A percentile compares a stretch with the other conserved stretches of the same genome.
These are phyloP conservation scores for Tricholoma matsutake DNA, from an alignment of 768 basidiomycete genomes.

Conservation along the genomic window DNA sequence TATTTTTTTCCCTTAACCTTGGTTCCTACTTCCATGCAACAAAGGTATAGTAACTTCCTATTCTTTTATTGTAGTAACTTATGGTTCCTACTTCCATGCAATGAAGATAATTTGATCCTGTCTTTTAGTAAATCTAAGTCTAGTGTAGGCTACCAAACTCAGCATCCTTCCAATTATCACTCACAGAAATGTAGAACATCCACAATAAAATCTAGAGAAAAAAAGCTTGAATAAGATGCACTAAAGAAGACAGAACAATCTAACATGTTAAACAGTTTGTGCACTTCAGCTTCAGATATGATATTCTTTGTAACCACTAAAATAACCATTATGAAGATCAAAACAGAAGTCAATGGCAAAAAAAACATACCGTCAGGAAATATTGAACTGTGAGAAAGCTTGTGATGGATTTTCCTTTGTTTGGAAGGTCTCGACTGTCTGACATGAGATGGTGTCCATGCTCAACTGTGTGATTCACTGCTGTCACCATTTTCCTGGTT, in stretches of 20 bases:
- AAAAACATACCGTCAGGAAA: slow-evolving; percentile 74
- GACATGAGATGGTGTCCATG: slow-evolving; percentile 71
- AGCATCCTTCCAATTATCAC: too few species aligned
- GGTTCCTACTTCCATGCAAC: too few species aligned
- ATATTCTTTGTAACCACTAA: slow-evolving; percentile 82
- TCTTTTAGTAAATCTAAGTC: too few species aligned
- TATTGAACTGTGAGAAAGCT: slow-evolving; percentile 49
- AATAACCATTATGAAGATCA: slow-evolving; percentile 10
- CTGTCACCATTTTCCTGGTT: slow-evolving; percentile 72
- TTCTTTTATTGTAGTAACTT: too few species aligned
- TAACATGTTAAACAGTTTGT: slow-evolving; percentile 83
- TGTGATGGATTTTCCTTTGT: slow-evolving; percentile 69
- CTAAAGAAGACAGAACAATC: slow-evolving; percentile 21
- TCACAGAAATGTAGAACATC: slow-evolving; percentile 83
- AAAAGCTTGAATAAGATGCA: slow-evolving; percentile 9
- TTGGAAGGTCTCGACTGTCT: slow-evolving; percentile 66
- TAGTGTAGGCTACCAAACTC: too few species aligned
- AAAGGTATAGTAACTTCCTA: too few species aligned
- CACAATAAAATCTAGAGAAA: slow-evolving; percentile 73
- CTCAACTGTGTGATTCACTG: slow-evolving; percentile 73
- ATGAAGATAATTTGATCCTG: too few species aligned
- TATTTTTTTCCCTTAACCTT: too few species aligned
- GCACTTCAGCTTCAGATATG: slow-evolving; percentile 79
- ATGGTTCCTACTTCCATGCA: too few species aligned
- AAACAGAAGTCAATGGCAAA: slow-evolving; percentile 5